Percentiles rank a stretch among this genome's conserved stretches.
Conservation (phyloP, 2,329 filamentous ascomycete genomes). For the Stachybotrys elegans region DNA sequence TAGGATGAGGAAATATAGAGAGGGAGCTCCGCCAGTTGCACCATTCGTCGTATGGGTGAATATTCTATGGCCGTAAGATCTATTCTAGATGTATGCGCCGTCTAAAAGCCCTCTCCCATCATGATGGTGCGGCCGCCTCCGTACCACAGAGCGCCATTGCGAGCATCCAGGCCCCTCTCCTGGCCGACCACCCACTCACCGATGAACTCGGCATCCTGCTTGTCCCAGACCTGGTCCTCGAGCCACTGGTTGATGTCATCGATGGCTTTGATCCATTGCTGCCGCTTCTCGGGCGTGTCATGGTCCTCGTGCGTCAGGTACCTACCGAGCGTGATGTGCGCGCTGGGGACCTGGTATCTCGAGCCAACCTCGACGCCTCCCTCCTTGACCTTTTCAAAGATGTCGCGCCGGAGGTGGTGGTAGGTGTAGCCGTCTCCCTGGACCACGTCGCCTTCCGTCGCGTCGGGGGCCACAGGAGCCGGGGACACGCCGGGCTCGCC, state of each 20-base stretch:
- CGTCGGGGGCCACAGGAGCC: slow-evolving; percentile 30
- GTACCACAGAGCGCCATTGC: slow-evolving; percentile 79
- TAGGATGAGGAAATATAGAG: no score
- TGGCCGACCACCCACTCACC: slow-evolving; percentile 87
- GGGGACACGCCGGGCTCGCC: slow-evolving; percentile 46
- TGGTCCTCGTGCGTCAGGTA: slow-evolving; percentile 69
- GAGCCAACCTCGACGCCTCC: slow-evolving; percentile 68
- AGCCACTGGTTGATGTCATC: slow-evolving; percentile 76
- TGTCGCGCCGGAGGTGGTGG: slow-evolving; percentile 80
- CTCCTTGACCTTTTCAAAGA: slow-evolving; percentile 57
- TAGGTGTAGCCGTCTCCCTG: slow-evolving; percentile 72
- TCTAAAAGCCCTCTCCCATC: slow-evolving; percentile 55
- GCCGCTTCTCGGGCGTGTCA: slow-evolving; percentile 51
- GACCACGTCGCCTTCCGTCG: slow-evolving; percentile 26
- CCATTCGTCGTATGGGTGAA: no score
- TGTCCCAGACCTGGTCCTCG: slow-evolving; percentile 64
- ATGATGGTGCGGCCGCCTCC: slow-evolving; percentile 70
- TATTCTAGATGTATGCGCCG: no score
- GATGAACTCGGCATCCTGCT: slow-evolving; percentile 32
- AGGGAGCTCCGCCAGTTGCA: no score
- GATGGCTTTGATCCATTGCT: slow-evolving; percentile 62
- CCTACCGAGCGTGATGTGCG: slow-evolving; percentile 81
- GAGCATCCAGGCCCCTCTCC: slow-evolving; percentile 72
- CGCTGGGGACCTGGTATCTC: slow-evolving; percentile 82
- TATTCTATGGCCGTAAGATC: no score